phyloP scores from a whole-genome alignment of 2,329 filamentous ascomycete species.

The Exophiala sideris region DNA sequence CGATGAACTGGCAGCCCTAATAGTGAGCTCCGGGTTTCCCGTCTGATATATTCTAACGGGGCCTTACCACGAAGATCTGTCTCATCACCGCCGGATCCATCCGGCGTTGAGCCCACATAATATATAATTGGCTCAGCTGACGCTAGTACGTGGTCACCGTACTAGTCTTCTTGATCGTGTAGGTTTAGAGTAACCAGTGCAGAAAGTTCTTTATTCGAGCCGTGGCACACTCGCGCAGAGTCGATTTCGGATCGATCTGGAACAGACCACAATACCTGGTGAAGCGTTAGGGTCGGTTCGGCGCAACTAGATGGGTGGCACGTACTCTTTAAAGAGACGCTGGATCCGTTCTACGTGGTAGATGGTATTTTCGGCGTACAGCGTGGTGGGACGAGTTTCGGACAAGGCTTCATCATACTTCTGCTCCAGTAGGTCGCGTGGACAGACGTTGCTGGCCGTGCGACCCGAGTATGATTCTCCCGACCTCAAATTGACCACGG shows the following conservation, averaged over 20 bases:
- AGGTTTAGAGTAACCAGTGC: constrained; percentile 10
- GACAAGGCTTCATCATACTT: constrained; percentile 15
- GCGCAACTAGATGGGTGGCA: background rate
- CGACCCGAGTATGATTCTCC: constrained; percentile 1
- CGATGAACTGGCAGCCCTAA: constrained; percentile 10
- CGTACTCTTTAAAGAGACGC: constrained; percentile 14
- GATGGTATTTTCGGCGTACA: constrained; percentile 13
- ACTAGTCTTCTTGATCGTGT: constrained; percentile 18
- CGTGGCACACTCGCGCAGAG: constrained; percentile 11
- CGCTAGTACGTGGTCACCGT: constrained; percentile 14
- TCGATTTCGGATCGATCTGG: constrained; percentile 6
- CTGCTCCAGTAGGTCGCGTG: constrained; percentile 9
- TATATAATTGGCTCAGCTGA: constrained; percentile 15
- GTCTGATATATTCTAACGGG: background rate
- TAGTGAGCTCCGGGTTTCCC: background rate
- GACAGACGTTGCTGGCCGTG: constrained; percentile 20
- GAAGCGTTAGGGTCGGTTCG: background rate
- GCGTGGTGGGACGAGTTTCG: constrained; percentile 8
- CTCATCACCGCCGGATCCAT: constrained; percentile 8
- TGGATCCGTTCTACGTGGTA: constrained; percentile 15
- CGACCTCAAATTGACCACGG: constrained; percentile 1
- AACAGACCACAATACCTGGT: constrained; percentile 13
- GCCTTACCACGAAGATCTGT: constrained; percentile 12
- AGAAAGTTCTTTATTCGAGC: constrained; percentile 17
- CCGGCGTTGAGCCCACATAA: constrained; percentile 6